Percentiles rank a stretch among this genome's conserved stretches.
These are phyloP conservation scores for Dryas alaskensis DNA, from an alignment of 306 rosid species.

Conservation along the genomic window DNA sequence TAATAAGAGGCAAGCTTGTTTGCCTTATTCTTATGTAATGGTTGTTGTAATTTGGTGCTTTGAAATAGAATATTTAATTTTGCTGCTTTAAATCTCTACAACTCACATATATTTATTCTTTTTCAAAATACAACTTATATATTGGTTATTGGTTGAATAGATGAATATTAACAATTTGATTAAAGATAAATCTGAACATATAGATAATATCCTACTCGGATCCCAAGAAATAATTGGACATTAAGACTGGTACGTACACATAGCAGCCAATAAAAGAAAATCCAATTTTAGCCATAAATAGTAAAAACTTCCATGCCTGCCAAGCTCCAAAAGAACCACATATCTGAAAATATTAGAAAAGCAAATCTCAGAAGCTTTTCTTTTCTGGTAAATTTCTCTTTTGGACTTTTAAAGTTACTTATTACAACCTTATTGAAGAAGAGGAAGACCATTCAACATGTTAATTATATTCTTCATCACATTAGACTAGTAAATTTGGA, in stretches of 20 bases:
- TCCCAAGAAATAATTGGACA: constrained; percentile 6
- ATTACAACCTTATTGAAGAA: not conserved
- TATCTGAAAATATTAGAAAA: not conserved
- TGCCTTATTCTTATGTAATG: constrained; percentile 21
- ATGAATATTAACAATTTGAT: not conserved
- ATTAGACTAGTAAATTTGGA: not conserved
- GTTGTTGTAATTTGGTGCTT: constrained; percentile 1
- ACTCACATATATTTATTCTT: too few relatives aligned
- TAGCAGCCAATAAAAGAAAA: not conserved
- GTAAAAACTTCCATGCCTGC: not conserved
- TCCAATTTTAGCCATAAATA: constrained; percentile 2
- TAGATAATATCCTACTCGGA: not conserved
- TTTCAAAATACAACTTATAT: too few relatives aligned
- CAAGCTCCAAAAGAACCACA: not conserved
- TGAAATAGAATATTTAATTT: not conserved
- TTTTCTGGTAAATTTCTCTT: constrained; percentile 1
- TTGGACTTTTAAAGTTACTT: not conserved
- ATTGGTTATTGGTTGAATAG: too few relatives aligned
- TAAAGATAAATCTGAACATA: not conserved
- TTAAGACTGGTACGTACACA: not conserved
- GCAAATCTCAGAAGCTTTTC: constrained; percentile 10
- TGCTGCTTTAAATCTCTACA: not conserved
- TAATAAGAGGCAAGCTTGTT: constrained; percentile 32
- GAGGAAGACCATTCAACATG: not conserved
- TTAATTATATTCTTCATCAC: not conserved